Conservation (phyloP, 192 early-diverging fungal genomes). For the Cladochytrium replicatum region DNA sequence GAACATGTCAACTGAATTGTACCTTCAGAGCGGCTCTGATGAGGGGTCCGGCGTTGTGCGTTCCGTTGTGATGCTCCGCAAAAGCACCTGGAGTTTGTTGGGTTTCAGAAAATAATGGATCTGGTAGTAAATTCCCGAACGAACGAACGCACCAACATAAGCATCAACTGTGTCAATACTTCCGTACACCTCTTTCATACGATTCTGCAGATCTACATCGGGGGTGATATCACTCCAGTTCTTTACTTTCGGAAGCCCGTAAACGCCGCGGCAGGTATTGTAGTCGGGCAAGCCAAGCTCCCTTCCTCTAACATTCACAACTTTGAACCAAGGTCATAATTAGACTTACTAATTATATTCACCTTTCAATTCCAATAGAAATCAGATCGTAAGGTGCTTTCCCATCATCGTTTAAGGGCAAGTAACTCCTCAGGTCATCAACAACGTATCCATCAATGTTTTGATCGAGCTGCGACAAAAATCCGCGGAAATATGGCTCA, state of each 20-base stretch:
- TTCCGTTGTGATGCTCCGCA: constrained; percentile 15
- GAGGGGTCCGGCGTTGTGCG: constrained; percentile 22
- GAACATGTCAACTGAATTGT: too few relatives aligned
- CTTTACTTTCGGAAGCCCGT: constrained; percentile 2
- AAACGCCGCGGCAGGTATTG: constrained; percentile 8
- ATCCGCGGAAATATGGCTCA: constrained; percentile 22
- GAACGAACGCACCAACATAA: constrained; percentile 23
- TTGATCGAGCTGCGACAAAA: constrained; percentile 19
- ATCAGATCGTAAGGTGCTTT: constrained; percentile 18
- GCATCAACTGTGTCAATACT: constrained; percentile 23
- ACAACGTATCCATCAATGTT: constrained; percentile 11
- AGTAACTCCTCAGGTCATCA: constrained; percentile 13
- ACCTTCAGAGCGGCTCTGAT: too few relatives aligned
- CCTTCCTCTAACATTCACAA: constrained; percentile 15
- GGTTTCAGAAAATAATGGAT: not conserved
- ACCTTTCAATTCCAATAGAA: constrained; percentile 26
- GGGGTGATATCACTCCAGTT: constrained; percentile 26
- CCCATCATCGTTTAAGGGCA: constrained; percentile 6
- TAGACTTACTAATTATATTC: not conserved
- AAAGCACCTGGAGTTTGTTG: constrained; percentile 5
- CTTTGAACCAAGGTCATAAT: too few relatives aligned
- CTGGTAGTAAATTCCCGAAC: too few relatives aligned
- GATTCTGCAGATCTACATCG: constrained; percentile 11
- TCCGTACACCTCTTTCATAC: constrained; percentile 15
- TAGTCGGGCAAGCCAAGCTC: constrained; percentile 28